These are phyloP conservation scores for Xylaria sp. DNA, from an alignment of 2,329 filamentous ascomycete species.

Conservation along the genomic window DNA sequence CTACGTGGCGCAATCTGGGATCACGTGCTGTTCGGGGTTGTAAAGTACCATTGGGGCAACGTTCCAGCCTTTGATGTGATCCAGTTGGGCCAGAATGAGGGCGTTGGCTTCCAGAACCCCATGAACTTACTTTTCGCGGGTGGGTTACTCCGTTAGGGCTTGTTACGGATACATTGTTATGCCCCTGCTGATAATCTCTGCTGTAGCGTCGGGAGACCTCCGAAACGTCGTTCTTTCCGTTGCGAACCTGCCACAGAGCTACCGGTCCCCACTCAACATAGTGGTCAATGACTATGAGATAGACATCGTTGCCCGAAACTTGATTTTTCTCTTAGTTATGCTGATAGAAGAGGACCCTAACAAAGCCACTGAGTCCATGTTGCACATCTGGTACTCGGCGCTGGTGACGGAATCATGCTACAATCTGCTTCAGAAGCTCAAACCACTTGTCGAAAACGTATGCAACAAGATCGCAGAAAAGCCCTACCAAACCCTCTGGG, in stretches of 20 bases:
- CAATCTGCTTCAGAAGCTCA: conserved; percentile 14
- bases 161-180: background rate
- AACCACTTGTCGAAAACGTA: conserved; percentile 14
- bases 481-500: background rate
- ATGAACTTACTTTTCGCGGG: conserved; percentile 7
- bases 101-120: background rate
- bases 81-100: conserved; percentile 14
- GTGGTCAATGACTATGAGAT: conserved; percentile 22
- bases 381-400: conserved; percentile 28
- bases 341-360: conserved; percentile 14
- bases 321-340: conserved; percentile 21
- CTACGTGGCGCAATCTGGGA: background rate
- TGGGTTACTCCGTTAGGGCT: background rate
- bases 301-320: conserved; percentile 22
- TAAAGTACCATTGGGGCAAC: conserved; percentile 38
- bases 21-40: background rate
- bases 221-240: conserved; percentile 32
- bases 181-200: background rate
- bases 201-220: conserved; percentile 36
- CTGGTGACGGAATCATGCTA: conserved; percentile 16
- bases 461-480: conserved; percentile 10
- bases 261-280: conserved; percentile 25
- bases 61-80: conserved; percentile 37
- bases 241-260: conserved; percentile 20
- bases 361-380: conserved; percentile 2